Conservation (phyloP, 1,139 yeast genomes). For the Diutina scorzettiae region DNA sequence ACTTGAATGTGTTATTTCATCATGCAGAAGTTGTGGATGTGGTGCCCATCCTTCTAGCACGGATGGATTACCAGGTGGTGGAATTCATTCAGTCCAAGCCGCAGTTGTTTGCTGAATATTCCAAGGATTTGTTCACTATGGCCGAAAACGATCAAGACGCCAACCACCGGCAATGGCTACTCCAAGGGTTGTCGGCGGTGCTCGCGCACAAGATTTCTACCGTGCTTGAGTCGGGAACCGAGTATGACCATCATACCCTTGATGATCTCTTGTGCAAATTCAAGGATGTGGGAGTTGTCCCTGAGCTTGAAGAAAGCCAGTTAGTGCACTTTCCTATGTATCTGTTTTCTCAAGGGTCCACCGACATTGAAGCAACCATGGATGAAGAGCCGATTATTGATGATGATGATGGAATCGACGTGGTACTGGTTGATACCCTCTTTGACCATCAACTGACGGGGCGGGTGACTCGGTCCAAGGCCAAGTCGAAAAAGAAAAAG, state of each 20-base stretch:
- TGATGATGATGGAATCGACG: slow-evolving; percentile 1
- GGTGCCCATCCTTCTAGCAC: no score
- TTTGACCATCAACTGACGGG: not conserved
- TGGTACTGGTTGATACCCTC: not conserved
- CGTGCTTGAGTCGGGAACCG: not conserved
- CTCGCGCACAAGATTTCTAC: not conserved
- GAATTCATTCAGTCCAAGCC: not conserved
- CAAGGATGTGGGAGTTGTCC: not conserved
- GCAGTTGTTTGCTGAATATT: not conserved
- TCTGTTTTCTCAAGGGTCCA: not conserved
- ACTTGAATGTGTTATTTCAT: no score
- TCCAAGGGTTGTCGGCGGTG: no score
- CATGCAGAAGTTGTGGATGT: no score
- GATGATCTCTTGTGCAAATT: slow-evolving; percentile 2
- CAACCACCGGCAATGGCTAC: no score
- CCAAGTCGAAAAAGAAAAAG: not conserved
- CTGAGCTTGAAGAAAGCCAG: not conserved
- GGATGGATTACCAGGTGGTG: no score
- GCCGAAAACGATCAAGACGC: no score
- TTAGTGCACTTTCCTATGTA: slow-evolving; percentile 2
- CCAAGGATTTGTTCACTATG: no score
- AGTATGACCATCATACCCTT: not conserved
- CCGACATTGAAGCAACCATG: not conserved
- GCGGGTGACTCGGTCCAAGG: not conserved
- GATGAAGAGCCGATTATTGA: not conserved